Conservation (phyloP, 1,139 yeast species). For the Geotrichum candidum region DNA sequence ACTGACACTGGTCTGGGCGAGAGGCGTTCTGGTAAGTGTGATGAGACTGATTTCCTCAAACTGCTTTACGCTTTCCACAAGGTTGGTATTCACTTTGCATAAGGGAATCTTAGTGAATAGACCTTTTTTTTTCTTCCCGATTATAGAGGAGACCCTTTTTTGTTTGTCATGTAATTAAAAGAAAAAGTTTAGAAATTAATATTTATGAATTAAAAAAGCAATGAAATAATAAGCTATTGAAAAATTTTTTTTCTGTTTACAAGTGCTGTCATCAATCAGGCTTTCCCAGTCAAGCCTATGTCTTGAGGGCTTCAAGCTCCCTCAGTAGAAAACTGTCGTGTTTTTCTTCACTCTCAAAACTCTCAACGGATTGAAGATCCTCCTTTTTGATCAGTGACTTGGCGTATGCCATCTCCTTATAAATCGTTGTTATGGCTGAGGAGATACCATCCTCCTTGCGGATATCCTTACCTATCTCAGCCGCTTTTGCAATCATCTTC, state of each 20-base stretch:
- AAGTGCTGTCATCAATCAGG: too few species aligned
- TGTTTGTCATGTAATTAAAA: not conserved
- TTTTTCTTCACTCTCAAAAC: not conserved
- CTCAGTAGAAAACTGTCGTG: not conserved
- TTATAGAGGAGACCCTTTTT: too few species aligned
- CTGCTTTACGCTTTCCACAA: constrained; percentile 90
- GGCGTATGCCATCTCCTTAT: constrained; percentile 76
- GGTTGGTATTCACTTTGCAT: constrained; percentile 95
- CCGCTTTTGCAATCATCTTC: constrained; percentile 62
- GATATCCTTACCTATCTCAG: constrained; percentile 54
- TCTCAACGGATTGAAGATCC: not conserved
- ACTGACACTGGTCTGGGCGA: constrained; percentile 67
- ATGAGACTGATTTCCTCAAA: constrained; percentile 87
- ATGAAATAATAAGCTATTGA: too few species aligned
- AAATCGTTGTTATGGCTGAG: constrained; percentile 68
- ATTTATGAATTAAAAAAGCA: too few species aligned
- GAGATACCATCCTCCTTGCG: constrained; percentile 73
- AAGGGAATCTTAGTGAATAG: constrained; percentile 17
- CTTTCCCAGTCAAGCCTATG: not conserved
- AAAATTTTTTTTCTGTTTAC: too few species aligned
- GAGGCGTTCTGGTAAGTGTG: constrained; percentile 88
- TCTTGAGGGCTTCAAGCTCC: not conserved
- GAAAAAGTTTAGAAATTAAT: not conserved
- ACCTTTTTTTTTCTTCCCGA: too few species aligned
- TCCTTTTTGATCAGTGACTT: constrained; percentile 22